A percentile compares a stretch with the other conserved stretches of the same genome.
These are phyloP conservation scores for Polytrichum formosum DNA, from an alignment of 225 moss, liverwort and hornwort species.

Conservation along the genomic window DNA sequence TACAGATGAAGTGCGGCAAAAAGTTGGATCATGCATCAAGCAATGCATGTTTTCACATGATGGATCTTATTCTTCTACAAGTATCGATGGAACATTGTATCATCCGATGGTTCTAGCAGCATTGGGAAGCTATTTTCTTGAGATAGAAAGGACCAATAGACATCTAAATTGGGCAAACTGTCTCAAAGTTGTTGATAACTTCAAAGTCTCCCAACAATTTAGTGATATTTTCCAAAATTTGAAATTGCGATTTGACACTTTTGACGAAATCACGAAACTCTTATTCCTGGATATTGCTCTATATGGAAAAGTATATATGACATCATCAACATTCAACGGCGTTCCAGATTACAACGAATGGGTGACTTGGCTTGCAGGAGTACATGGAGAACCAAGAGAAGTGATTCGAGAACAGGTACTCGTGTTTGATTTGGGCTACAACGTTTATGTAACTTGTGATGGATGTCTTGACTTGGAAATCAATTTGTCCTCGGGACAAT, in stretches of 20 bases:
- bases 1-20: neutral
- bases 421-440: no score
- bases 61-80: neutral
- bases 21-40: conserved; percentile 8
- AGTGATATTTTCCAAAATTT: conserved; percentile 12
- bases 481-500: no score
- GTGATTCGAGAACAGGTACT: neutral
- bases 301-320: conserved; percentile 9
- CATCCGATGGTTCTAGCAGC: conserved; percentile 27
- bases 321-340: neutral
- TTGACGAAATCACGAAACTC: conserved; percentile 15
- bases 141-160: conserved; percentile 7
- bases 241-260: conserved; percentile 20
- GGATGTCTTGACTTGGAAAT: no score
- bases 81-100: conserved; percentile 5
- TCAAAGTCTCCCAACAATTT: conserved; percentile 12
- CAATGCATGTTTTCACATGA: conserved; percentile 8
- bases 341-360: neutral
- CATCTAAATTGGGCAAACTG: conserved; percentile 4
- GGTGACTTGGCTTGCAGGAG: conserved; percentile 17
- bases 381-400: neutral
- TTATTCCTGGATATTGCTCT: conserved; percentile 28
- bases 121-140: conserved; percentile 19
- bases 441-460: no score
- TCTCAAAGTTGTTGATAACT: conserved; percentile 18